Conservation (phyloP, 768 basidiomycete species). For the Rhodosporidiobolus odoratus region DNA sequence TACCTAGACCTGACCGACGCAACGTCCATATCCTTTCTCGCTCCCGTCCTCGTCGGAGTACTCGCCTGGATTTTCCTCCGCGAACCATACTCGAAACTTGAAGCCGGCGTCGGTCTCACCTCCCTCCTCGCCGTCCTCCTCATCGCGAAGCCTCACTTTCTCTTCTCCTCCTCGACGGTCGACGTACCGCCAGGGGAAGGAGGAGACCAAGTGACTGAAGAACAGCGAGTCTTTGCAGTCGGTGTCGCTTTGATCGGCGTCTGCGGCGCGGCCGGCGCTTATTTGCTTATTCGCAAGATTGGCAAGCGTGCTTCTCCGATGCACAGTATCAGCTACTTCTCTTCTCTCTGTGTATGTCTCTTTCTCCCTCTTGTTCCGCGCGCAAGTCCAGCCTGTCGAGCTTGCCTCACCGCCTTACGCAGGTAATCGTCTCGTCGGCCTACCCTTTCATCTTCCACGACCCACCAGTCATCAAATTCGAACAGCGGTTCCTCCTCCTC, state of each 20-base stretch:
- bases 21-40: slow-evolving; percentile 67
- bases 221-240: slow-evolving; percentile 22
- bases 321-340: slow-evolving; percentile 66
- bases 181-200: background rate
- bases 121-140: slow-evolving; percentile 72
- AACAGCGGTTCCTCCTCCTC: slow-evolving; percentile 28
- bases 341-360: slow-evolving; percentile 51
- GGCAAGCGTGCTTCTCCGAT: slow-evolving; percentile 70
- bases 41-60: slow-evolving; percentile 56
- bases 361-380: background rate
- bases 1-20: slow-evolving; percentile 75
- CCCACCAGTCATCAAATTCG: slow-evolving; percentile 42
- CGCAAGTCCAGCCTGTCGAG: no score
- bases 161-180: slow-evolving; percentile 52
- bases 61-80: slow-evolving; percentile 35
- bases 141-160: slow-evolving; percentile 68
- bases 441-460: slow-evolving; percentile 38
- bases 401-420: background rate
- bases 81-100: slow-evolving; percentile 40
- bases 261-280: slow-evolving; percentile 61
- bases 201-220: background rate
- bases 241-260: slow-evolving; percentile 64
- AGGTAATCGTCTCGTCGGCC: slow-evolving; percentile 36
- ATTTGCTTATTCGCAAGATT: slow-evolving; percentile 59
- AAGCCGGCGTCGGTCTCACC: slow-evolving; percentile 50